Percentiles rank a stretch among this genome's conserved stretches.
These are phyloP conservation scores for Naganishia kalamii DNA, from an alignment of 768 basidiomycete species.

Conservation along the genomic window DNA sequence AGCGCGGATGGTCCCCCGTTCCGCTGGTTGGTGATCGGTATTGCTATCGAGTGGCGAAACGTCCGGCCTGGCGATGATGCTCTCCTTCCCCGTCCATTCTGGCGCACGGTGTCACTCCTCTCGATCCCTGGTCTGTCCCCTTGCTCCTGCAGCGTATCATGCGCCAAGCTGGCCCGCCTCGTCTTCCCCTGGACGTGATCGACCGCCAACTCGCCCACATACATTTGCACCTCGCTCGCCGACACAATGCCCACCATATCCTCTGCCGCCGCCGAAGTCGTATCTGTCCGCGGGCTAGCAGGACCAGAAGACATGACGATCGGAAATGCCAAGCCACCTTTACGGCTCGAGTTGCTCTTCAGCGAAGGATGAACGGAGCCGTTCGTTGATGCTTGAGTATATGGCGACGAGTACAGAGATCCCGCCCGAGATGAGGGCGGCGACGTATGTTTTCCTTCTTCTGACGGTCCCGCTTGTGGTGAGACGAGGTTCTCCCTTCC, in stretches of 20 bases:
- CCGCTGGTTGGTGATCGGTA: no score
- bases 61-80: background rate
- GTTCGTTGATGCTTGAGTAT: background rate
- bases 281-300: conserved; percentile 1
- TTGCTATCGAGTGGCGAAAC: background rate
- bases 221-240: no score
- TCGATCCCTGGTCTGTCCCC: background rate
- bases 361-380: background rate
- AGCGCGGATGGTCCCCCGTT: no score
- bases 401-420: background rate
- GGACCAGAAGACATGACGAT: conserved; percentile 5
- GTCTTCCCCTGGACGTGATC: background rate
- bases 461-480: background rate
- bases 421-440: background rate
- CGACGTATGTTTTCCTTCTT: background rate
- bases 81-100: background rate
- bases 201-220: background rate
- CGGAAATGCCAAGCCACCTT: conserved; percentile 1
- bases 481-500: background rate
- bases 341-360: background rate
- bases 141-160: background rate
- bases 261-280: background rate
- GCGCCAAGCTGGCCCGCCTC: conserved; percentile 3
- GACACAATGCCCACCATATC: background rate
- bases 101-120: background rate